Evolutionary conservation across 1,139 yeast species (phyloP).

Genomic region (Debaryomycetaceae sp.): DNA sequence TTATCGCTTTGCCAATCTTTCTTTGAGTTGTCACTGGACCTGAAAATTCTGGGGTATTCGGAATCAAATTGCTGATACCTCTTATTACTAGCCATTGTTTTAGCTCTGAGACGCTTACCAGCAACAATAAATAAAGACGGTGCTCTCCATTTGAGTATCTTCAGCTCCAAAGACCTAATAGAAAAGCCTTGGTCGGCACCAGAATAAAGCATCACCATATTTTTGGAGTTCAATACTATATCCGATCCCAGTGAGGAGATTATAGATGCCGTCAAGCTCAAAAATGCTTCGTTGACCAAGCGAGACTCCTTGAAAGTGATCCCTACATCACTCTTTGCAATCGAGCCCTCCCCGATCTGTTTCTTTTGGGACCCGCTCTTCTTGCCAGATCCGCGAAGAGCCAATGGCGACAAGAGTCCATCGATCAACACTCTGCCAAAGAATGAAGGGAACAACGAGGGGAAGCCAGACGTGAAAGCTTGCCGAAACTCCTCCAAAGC

Average conservation of each 20-base stretch:
- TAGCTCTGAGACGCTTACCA: slow-evolving; percentile 53
- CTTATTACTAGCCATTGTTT: slow-evolving; percentile 40
- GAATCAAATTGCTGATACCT: slow-evolving; percentile 50
- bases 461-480: slow-evolving; percentile 27
- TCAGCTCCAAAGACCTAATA: slow-evolving; percentile 79
- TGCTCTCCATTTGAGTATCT: slow-evolving; percentile 86
- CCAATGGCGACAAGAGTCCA: slow-evolving; percentile 14
- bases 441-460: slow-evolving; percentile 35
- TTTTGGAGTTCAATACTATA: slow-evolving; percentile 26
- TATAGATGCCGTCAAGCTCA: slow-evolving; percentile 40
- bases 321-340: not conserved
- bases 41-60: slow-evolving; percentile 49
- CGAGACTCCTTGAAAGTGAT: slow-evolving; percentile 24
- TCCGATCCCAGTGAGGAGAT: slow-evolving; percentile 16
- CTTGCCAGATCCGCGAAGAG: not conserved
- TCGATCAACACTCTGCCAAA: slow-evolving; percentile 32
- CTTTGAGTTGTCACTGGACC: slow-evolving; percentile 26
- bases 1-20: slow-evolving; percentile 31
- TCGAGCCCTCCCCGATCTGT: not conserved
- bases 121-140: slow-evolving; percentile 71
- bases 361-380: not conserved
- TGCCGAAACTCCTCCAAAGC: slow-evolving; percentile 29
- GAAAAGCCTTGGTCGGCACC: slow-evolving; percentile 84
- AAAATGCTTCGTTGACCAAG: slow-evolving; percentile 36
- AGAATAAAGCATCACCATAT: slow-evolving; percentile 60